A percentile compares a stretch with the other conserved stretches of the same genome.
Evolutionary conservation across 2,329 filamentous ascomycete genomes (phyloP).

Genomic region (Aspergillus hiratsukae): DNA sequence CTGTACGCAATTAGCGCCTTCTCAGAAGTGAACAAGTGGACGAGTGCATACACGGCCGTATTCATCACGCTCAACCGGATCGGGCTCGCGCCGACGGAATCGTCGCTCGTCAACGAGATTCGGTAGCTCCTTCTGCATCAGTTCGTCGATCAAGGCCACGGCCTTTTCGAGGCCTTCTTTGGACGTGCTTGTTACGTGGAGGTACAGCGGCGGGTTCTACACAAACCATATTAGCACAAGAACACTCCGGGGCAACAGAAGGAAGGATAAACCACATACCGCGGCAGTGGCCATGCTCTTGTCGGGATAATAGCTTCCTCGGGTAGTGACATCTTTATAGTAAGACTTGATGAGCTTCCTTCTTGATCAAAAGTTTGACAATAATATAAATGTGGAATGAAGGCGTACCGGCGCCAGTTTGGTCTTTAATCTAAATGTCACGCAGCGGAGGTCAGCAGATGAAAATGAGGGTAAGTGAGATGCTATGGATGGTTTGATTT

Average conservation of each 20-base stretch:
- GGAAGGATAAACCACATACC: conserved; percentile 54
- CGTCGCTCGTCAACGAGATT: conserved; percentile 92
- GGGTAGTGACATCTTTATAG: conserved; percentile 93
- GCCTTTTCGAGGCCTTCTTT: conserved; percentile 91
- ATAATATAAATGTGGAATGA: conserved; percentile 42
- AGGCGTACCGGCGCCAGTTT: conserved; percentile 98
- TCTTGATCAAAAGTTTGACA: conserved; percentile 47
- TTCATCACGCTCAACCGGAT: conserved; percentile 82
- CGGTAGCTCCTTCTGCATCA: conserved; percentile 94
- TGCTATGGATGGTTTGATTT: conserved; percentile 56
- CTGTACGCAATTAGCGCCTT: conserved; percentile 44
- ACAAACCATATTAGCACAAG: neutral
- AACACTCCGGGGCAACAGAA: neutral
- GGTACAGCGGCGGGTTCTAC: conserved; percentile 86
- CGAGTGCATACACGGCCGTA: conserved; percentile 67
- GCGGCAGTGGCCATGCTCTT: conserved; percentile 94
- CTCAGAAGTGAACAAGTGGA: neutral
- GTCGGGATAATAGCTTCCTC: conserved; percentile 94
- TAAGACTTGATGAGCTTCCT: conserved; percentile 58
- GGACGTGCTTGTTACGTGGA: conserved; percentile 88
- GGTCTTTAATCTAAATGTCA: conserved; percentile 98
- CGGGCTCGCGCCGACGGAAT: conserved; percentile 76
- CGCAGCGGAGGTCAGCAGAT: conserved; percentile 87
- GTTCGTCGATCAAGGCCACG: conserved; percentile 80
- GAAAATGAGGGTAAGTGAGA: conserved; percentile 62